phyloP scores from a whole-genome alignment of 2,329 filamentous ascomycete species.

The Cladosporium sp. region DNA sequence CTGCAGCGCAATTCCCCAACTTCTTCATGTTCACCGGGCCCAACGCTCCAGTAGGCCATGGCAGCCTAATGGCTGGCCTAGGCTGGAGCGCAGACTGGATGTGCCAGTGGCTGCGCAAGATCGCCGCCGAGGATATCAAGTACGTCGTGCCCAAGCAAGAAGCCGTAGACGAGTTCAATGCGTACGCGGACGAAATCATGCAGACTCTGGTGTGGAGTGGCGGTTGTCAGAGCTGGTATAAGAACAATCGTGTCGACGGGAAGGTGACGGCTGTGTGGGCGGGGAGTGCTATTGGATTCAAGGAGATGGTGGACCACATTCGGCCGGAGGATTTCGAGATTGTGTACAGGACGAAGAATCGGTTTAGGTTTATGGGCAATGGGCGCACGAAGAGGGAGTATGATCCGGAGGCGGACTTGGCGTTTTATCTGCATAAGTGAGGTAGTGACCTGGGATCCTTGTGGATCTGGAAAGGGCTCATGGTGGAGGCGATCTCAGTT shows the following conservation, averaged over 20 bases:
- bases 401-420: slow-evolving; percentile 29
- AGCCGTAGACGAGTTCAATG: slow-evolving; percentile 33
- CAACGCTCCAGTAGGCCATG: slow-evolving; percentile 29
- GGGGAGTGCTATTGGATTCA: slow-evolving; percentile 30
- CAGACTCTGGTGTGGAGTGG: slow-evolving; percentile 35
- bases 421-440: slow-evolving; percentile 29
- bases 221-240: slow-evolving; percentile 29
- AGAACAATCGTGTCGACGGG: slow-evolving; percentile 27
- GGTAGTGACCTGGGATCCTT: not conserved
- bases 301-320: slow-evolving; percentile 40
- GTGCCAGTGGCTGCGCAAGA: slow-evolving; percentile 33
- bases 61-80: slow-evolving; percentile 30
- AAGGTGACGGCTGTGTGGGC: slow-evolving; percentile 37
- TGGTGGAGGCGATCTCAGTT: too few species aligned
- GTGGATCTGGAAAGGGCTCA: not conserved
- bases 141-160: slow-evolving; percentile 29
- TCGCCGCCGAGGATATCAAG: slow-evolving; percentile 33
- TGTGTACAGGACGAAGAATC: slow-evolving; percentile 46
- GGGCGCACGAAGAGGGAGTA: slow-evolving; percentile 42
- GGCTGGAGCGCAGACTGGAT: slow-evolving; percentile 33
- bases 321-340: slow-evolving; percentile 53
- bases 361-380: slow-evolving; percentile 52
- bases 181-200: slow-evolving; percentile 35
- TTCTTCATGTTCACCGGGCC: slow-evolving; percentile 35
- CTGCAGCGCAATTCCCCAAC: slow-evolving; percentile 33